These are phyloP conservation scores for Mytilinidion resinicola DNA, from an alignment of 495 filamentous ascomycete genomes.

Conservation along the genomic window DNA sequence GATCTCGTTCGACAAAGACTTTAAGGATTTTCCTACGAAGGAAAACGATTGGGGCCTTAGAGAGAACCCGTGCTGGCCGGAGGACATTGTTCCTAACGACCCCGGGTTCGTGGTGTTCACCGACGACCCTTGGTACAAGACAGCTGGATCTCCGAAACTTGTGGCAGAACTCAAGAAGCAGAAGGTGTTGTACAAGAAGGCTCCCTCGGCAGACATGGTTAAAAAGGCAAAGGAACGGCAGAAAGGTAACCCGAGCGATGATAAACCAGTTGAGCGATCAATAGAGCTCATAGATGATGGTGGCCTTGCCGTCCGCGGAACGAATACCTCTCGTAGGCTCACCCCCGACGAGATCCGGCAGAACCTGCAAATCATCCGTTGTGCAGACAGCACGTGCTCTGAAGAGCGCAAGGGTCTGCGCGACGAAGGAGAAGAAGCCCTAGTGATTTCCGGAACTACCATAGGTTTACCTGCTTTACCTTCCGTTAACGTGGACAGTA, in stretches of 20 bases:
- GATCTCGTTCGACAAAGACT: background rate
- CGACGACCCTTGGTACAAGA: background rate
- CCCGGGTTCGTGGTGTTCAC: background rate
- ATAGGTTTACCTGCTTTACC: too few species aligned
- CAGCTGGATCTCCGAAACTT: background rate
- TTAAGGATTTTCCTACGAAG: background rate
- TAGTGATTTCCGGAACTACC: too few species aligned
- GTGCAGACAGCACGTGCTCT: background rate
- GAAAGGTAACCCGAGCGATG: too few species aligned
- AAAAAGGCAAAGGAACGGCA: too few species aligned
- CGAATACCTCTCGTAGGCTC: background rate
- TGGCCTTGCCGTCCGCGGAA: background rate
- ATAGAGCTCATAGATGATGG: background rate
- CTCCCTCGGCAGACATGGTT: too few species aligned
- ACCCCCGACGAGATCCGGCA: background rate
- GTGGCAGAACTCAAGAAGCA: too few species aligned
- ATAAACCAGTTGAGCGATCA: too few species aligned
- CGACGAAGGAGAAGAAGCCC: background rate
- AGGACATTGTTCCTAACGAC: background rate
- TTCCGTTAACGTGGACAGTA: too few species aligned
- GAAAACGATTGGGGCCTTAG: slow-evolving; percentile 2
- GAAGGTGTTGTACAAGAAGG: too few species aligned
- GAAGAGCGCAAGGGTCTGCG: background rate
- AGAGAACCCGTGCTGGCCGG: slow-evolving; percentile 4
- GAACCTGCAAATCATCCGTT: background rate